Base-by-base conservation (phyloP, 305 asterid species). In the Solanum aculeatissimum region DNA sequence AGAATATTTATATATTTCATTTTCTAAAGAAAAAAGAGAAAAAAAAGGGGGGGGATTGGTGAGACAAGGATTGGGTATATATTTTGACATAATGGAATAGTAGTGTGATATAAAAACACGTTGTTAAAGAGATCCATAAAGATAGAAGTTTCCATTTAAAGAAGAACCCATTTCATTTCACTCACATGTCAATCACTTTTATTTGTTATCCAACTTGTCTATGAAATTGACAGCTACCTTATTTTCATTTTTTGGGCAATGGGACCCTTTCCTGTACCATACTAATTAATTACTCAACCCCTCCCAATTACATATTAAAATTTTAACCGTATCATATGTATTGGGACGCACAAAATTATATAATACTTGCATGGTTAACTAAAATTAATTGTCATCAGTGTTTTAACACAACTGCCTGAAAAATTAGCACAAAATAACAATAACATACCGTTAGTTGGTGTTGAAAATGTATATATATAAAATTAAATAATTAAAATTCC, bases 171-270 rank as follows among this genome's bases (percentile, higher is more conserved):
- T 85, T 88, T 55, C 82, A 90, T 53, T 87, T 86, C 12, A 81
- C 86, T 91, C 97, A 92, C 96, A 88, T 92, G 95, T 85, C 85
- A 83, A 87, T 66, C 75, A 84, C 81, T 70, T 83, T 87, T 88
- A 87, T 85, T 89, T 87, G 6, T 88, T 45, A 27, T 77, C 82
- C 91, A 86, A 91, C 65, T 87, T 91, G 92, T 89, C 65, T 77
- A 87, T 90, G 95, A 92, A 89, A 57, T 89, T 18, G 94, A 92
- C 97, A 88, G 72, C 89, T 88, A 87, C 92, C 94, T 54, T 85
- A 86, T 71, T 88, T 84, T 85, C 83, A 9, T 85, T 85, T 89
- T 23, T 25, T 35, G 40, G 5, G 1, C 32, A 32, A 85, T 83
- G 84, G 91, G 62, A 70, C 89, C 84, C 42, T 25, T 77, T 23